Base-by-base conservation (phyloP, 805 yeast species). In the Saturnispora mendoncae region DNA sequence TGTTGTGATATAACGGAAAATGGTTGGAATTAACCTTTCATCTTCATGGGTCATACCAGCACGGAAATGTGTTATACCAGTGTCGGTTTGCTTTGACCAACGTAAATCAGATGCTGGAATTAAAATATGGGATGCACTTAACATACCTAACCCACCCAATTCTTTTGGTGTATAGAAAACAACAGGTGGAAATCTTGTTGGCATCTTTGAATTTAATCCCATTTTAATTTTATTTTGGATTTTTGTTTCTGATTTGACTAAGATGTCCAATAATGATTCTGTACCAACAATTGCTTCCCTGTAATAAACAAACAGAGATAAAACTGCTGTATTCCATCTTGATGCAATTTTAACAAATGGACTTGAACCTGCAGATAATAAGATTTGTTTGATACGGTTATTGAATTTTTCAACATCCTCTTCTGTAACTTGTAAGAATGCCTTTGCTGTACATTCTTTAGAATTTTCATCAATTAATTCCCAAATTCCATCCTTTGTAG, bases 151-250 rank as follows among this genome's bases (percentile, higher is more conserved):
- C 33, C 99, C 99, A 38, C 99, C 98, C 3, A 92, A 65, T 58
- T 92, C 99, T 51, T 88, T 90, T 0, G 98, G 98, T 0, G 98
- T 87, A 57, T 92, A 92, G 54, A 92, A 92, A 0, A 92, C 98
- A 3, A 97, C 97, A 0, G 98, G 99, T 3, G 99, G 99, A 64
- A 92, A 92, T 42, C 99, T 70, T 0, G 96, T 80, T 1, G 99
- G 99, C 99, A 92, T 92, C 61, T 92, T 92, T 12, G 97, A 90
- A 54, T 92, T 92, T 46, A 92, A 69, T 0, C 98, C 98, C 65
- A 90, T 74, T 57, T 92, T 92, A 15, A 92, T 95, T 49, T 95
- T 71, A 41, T 88, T 92, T 62, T 92, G 99, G 34, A 92, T 81
- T 54, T 84, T 80, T 0, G 96, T 88, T 55, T 92, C 99, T 50